These are phyloP conservation scores for Dendryphion nanum DNA, from an alignment of 2,329 filamentous ascomycete genomes.

Conservation along the genomic window DNA sequence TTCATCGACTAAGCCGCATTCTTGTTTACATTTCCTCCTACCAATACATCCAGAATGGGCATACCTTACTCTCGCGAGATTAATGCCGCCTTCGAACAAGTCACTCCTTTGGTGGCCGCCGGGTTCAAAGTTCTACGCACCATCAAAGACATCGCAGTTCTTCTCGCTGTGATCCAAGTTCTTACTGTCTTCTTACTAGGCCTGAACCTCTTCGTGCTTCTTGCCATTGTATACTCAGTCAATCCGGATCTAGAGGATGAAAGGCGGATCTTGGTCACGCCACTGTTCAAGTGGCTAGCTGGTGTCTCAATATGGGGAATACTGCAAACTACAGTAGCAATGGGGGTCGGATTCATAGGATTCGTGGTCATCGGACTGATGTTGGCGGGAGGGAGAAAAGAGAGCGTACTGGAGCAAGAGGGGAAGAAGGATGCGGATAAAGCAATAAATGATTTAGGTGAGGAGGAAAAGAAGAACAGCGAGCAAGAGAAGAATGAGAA, in stretches of 20 bases:
- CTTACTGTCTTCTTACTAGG: slow-evolving; percentile 44
- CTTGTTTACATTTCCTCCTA: neutral
- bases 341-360: slow-evolving; percentile 2
- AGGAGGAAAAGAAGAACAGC: slow-evolving; percentile 6
- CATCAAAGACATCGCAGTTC: slow-evolving; percentile 50
- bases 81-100: slow-evolving; percentile 52
- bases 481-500: slow-evolving; percentile 7
- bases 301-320: slow-evolving; percentile 17
- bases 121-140: slow-evolving; percentile 51
- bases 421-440: slow-evolving; percentile 29
- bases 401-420: slow-evolving; percentile 26
- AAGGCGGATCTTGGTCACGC: slow-evolving; percentile 43
- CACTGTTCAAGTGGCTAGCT: slow-evolving; percentile 36
- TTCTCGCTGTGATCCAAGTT: slow-evolving; percentile 49
- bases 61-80: slow-evolving; percentile 55
- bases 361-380: slow-evolving; percentile 11
- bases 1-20: no score
- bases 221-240: slow-evolving; percentile 45
- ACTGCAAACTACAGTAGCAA: slow-evolving; percentile 10
- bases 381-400: slow-evolving; percentile 21
- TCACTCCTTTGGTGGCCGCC: slow-evolving; percentile 51
- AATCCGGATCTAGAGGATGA: slow-evolving; percentile 50
- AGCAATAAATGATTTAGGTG: slow-evolving; percentile 23
- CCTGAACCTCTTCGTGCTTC: slow-evolving; percentile 39
- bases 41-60: slow-evolving; percentile 41